A percentile compares a stretch with the other conserved stretches of the same genome.
Conservation (phyloP, 768 basidiomycete species). For the Tricholoma hemisulphureum region DNA sequence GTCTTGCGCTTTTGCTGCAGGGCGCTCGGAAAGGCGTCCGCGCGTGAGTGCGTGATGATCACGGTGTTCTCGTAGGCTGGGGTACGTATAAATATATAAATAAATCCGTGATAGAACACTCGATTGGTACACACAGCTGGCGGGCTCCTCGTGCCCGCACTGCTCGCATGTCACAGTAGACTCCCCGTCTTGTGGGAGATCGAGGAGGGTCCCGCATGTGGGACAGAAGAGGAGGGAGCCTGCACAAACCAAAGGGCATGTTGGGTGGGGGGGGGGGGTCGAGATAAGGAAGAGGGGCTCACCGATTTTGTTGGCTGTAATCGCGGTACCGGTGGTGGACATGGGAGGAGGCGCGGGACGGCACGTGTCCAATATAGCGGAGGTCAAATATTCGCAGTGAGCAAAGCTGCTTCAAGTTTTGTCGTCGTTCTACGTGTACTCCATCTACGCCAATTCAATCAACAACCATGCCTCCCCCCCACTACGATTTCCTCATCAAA, state of each 20-base stretch:
- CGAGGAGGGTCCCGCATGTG: constrained; percentile 85
- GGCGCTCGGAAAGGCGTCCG: constrained; percentile 91
- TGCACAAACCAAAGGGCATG: constrained; percentile 22
- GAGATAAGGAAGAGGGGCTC: constrained; percentile 13
- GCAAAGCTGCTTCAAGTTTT: no score
- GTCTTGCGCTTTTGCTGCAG: constrained; percentile 87
- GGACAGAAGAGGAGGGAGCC: constrained; percentile 96
- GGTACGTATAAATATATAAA: neutral
- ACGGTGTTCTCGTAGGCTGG: constrained; percentile 90
- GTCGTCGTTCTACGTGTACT: no score
- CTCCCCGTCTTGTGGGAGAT: constrained; percentile 74
- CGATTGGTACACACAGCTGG: constrained; percentile 83
- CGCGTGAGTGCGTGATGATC: constrained; percentile 87
- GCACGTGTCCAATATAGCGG: no score
- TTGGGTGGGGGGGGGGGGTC: no score
- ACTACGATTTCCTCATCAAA: constrained; percentile 48
- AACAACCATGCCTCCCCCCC: constrained; percentile 4
- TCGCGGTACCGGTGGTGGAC: no score
- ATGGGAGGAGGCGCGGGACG: no score
- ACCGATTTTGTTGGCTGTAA: constrained; percentile 49
- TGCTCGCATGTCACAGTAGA: constrained; percentile 81
- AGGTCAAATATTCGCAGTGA: no score
- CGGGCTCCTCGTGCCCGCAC: constrained; percentile 83
- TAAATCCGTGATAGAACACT: no score
- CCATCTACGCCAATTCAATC: no score